Percentiles rank a stretch among this genome's conserved stretches.
phyloP scores from a whole-genome alignment of 2,329 filamentous ascomycete species.

The Pseudogymnoascus sp. region DNA sequence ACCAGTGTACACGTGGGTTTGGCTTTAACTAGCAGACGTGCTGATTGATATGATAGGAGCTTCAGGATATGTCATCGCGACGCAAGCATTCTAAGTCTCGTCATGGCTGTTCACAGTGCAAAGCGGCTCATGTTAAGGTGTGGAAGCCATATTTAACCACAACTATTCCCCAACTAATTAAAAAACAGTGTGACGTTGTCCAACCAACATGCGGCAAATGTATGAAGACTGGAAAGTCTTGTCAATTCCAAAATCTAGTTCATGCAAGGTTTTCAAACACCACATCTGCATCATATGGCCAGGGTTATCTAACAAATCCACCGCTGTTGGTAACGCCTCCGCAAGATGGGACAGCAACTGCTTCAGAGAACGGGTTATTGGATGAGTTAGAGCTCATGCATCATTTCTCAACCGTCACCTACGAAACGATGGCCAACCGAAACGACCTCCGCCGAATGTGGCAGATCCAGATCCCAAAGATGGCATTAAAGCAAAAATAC shows the following conservation, averaged over 20 bases:
- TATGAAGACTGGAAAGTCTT: slow-evolving; percentile 2
- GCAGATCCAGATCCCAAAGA: slow-evolving; percentile 13
- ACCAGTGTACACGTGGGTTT: background rate
- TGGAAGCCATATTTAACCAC: background rate
- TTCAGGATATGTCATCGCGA: slow-evolving; percentile 13
- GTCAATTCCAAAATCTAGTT: slow-evolving; percentile 9
- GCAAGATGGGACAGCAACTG: background rate
- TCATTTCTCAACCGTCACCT: slow-evolving; percentile 16
- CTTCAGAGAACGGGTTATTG: background rate
- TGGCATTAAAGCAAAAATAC: slow-evolving; percentile 16
- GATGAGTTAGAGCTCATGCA: slow-evolving; percentile 17
- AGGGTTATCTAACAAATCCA: no score
- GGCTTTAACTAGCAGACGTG: background rate
- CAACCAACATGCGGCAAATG: slow-evolving; percentile 14
- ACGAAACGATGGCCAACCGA: slow-evolving; percentile 4
- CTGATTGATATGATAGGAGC: background rate
- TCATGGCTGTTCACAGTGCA: slow-evolving; percentile 18
- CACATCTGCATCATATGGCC: background rate
- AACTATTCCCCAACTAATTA: background rate
- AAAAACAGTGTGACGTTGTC: slow-evolving; percentile 12
- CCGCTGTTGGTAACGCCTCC: background rate
- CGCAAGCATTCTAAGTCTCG: slow-evolving; percentile 17
- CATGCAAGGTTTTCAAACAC: background rate
- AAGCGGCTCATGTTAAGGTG: slow-evolving; percentile 16
- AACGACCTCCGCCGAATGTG: slow-evolving; percentile 3